Conservation (phyloP, 768 basidiomycete species). For the Kwoniella europaea region DNA sequence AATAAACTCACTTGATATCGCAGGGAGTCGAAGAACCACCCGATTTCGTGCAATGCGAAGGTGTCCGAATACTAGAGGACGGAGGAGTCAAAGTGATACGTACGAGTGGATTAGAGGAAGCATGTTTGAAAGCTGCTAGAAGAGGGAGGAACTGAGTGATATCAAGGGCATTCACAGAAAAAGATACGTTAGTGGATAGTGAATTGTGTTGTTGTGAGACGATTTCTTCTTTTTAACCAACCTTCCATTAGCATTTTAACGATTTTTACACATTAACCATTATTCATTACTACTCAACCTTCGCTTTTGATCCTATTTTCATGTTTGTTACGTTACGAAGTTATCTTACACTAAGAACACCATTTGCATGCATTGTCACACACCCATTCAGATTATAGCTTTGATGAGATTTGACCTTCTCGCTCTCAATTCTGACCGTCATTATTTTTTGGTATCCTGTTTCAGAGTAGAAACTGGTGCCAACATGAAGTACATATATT, state of each 20-base stretch:
- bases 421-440: too few species aligned
- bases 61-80: slow-evolving; percentile 65
- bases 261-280: background rate
- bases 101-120: slow-evolving; percentile 68
- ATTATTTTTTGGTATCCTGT: too few species aligned
- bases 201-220: background rate
- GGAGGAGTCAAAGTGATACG: slow-evolving; percentile 54
- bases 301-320: background rate
- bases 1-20: background rate
- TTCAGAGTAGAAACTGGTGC: too few species aligned
- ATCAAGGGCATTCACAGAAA: background rate
- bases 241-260: background rate
- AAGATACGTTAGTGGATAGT: background rate
- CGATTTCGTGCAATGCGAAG: slow-evolving; percentile 94
- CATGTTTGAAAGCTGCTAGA: slow-evolving; percentile 81
- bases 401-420: too few species aligned
- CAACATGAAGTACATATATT: too few species aligned
- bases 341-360: background rate
- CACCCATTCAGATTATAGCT: background rate
- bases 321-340: background rate
- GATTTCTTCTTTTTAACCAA: background rate
- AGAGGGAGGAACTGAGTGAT: slow-evolving; percentile 57
- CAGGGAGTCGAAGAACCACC: slow-evolving; percentile 83
- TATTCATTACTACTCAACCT: background rate
- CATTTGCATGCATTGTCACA: slow-evolving; percentile 8